Conservation (phyloP, 345 rosid genomes). For the Lenwebbia sp. region DNA sequence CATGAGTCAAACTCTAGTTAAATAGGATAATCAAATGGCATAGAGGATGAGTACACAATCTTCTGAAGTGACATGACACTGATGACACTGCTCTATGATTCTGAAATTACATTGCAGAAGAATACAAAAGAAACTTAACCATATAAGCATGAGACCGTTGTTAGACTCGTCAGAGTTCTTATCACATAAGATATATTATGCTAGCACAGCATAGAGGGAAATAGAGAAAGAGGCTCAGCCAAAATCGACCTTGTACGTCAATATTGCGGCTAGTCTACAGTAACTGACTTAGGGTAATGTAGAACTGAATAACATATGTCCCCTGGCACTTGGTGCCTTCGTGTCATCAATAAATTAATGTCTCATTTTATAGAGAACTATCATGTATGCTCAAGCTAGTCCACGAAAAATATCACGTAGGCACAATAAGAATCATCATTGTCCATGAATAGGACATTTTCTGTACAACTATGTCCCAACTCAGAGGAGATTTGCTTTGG, state of each 20-base stretch:
- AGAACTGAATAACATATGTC: neutral
- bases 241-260: neutral
- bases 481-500: neutral
- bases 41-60: neutral
- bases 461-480: neutral
- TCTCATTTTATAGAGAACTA: neutral
- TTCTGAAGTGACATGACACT: neutral
- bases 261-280: neutral
- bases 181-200: neutral
- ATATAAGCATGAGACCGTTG: neutral
- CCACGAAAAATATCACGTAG: neutral
- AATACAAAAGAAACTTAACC: neutral
- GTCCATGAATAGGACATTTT: neutral
- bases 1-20: slow-evolving; percentile 5
- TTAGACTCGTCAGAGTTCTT: neutral
- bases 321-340: neutral
- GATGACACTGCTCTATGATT: neutral
- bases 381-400: neutral
- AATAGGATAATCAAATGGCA: neutral
- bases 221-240: neutral
- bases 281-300: neutral
- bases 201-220: neutral
- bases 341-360: neutral
- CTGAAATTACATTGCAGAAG: neutral
- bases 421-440: neutral